Evolutionary conservation across 1,139 yeast genomes (phyloP).

Genomic region (Yamadazyma pseudoaaseri): DNA sequence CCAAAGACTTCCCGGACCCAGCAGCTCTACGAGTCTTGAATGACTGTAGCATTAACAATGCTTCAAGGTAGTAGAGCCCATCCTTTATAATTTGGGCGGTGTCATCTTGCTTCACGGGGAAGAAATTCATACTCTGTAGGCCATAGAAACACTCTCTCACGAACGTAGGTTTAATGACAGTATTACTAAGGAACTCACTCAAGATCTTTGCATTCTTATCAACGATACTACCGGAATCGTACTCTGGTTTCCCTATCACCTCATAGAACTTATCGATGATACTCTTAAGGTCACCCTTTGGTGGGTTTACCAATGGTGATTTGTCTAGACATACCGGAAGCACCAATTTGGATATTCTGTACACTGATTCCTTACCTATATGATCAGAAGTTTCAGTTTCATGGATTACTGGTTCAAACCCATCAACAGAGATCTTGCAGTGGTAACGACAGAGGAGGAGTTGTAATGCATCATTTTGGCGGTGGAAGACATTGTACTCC

Average conservation of each 20-base stretch:
- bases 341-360: conserved; percentile 57
- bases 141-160: conserved; percentile 64
- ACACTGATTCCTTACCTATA: conserved; percentile 45
- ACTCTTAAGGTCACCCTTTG: conserved; percentile 68
- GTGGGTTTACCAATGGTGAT: conserved; percentile 56
- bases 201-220: conserved; percentile 44
- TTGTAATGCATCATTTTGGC: conserved; percentile 64
- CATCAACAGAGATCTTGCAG: conserved; percentile 56
- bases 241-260: conserved; percentile 67
- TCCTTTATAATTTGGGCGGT: conserved; percentile 21
- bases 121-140: conserved; percentile 26
- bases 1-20: conserved; percentile 79
- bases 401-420: conserved; percentile 67
- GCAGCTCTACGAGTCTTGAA: conserved; percentile 69
- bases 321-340: conserved; percentile 60
- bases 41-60: conserved; percentile 61
- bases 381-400: conserved; percentile 45
- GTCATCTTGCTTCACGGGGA: conserved; percentile 11
- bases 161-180: conserved; percentile 46
- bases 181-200: conserved; percentile 51
- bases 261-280: conserved; percentile 73
- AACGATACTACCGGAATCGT: conserved; percentile 32
- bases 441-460: conserved; percentile 78
- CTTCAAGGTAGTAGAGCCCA: conserved; percentile 76
- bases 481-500: conserved; percentile 31